phyloP scores from a whole-genome alignment of 768 basidiomycete genomes.

The Lactarius sanguifluus region DNA sequence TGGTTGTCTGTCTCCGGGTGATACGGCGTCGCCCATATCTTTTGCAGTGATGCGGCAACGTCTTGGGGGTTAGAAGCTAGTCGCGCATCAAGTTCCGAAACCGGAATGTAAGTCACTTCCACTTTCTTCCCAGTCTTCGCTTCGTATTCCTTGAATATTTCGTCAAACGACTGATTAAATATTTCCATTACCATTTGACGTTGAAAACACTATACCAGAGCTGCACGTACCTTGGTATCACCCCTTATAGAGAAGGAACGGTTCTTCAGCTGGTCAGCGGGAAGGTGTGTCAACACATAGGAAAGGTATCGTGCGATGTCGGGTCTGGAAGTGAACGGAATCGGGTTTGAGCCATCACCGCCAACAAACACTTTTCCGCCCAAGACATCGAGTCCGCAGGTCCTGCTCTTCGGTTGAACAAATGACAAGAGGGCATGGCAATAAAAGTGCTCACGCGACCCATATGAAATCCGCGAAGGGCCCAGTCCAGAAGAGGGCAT shows the following conservation, averaged over 20 bases:
- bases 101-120: constrained; percentile 19
- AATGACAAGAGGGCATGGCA: not conserved
- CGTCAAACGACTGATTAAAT: constrained; percentile 17
- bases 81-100: constrained; percentile 16
- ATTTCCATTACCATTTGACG: not conserved
- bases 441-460: constrained; percentile 4
- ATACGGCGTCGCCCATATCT: constrained; percentile 20
- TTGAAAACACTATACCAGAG: not conserved
- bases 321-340: constrained; percentile 22
- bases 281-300: constrained; percentile 19
- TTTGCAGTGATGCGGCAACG: constrained; percentile 7
- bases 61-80: constrained; percentile 20
- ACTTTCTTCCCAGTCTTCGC: constrained; percentile 25
- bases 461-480: constrained; percentile 19
- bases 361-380: constrained; percentile 3
- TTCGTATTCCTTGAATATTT: constrained; percentile 24
- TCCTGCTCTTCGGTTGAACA: not conserved
- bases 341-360: constrained; percentile 18
- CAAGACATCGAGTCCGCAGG: not conserved
- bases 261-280: not conserved
- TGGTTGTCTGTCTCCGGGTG: constrained; percentile 17
- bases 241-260: constrained; percentile 8
- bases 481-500: constrained; percentile 26
- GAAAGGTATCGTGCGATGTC: constrained; percentile 11
- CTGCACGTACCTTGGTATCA: constrained; percentile 11